Percentiles rank a stretch among this genome's conserved stretches.
These are phyloP conservation scores for Thielaviopsis ethacetica DNA, from an alignment of 2,329 filamentous ascomycete species.

Conservation along the genomic window DNA sequence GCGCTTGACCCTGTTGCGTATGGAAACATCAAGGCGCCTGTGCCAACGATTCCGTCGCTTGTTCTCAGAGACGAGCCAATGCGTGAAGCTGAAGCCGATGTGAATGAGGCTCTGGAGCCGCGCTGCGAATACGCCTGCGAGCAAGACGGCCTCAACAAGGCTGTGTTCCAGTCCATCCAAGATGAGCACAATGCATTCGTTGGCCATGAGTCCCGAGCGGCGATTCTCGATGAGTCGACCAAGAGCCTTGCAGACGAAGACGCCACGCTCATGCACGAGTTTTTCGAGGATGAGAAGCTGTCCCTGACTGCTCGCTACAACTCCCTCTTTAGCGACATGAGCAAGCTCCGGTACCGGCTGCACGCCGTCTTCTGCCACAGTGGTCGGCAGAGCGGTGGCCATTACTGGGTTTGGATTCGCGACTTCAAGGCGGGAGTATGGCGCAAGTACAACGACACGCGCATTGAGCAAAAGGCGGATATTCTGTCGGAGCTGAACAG, in stretches of 20 bases:
- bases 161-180: not conserved
- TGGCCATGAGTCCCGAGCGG: not conserved
- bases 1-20: slow-evolving; percentile 1
- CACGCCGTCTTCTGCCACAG: slow-evolving; percentile 90
- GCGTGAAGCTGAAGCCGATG: not conserved
- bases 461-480: slow-evolving; percentile 49
- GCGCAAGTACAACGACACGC: slow-evolving; percentile 87
- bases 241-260: not conserved
- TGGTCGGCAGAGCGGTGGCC: slow-evolving; percentile 55
- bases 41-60: not conserved
- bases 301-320: slow-evolving; percentile 19
- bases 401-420: slow-evolving; percentile 95
- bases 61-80: not conserved
- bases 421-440: slow-evolving; percentile 67
- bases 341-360: slow-evolving; percentile 57
- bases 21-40: slow-evolving; percentile 1
- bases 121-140: slow-evolving; percentile 3
- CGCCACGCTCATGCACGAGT: slow-evolving; percentile 2
- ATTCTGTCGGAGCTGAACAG: slow-evolving; percentile 53
- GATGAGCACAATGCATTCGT: not conserved
- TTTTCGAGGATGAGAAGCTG: slow-evolving; percentile 24
- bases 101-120: not conserved
- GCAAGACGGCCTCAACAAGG: slow-evolving; percentile 1
- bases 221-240: not conserved
- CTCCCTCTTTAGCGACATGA: slow-evolving; percentile 45